Evolutionary conservation across 805 yeast species (phyloP), one percentile per base, ranked within the genome.

Genomic region (Komagataella kurtzmanii): DNA sequence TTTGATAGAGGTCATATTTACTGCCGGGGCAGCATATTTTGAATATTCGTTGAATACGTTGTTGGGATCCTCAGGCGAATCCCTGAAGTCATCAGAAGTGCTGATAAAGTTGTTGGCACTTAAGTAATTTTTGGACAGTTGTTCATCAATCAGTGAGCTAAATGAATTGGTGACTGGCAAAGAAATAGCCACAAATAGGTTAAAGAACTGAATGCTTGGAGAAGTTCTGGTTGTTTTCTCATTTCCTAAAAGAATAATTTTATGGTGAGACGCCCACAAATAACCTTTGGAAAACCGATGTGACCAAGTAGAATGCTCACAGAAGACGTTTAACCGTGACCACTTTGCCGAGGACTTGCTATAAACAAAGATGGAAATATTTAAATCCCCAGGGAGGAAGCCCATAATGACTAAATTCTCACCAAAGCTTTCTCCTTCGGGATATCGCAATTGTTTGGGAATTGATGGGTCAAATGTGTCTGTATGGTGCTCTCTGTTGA

Each of bases 221-320:
- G 76, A 67, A 3, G 80, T 71, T 45, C 61, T 61, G 1, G 74
- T 64, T 3, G 77, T 71, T n/a, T 70, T 65, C 36, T 61, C 58
- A 56, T 72, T 74, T 1, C 93, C 93, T 43, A 85, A 58, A 24
- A 83, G 63, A 1, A 83, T 66, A 1, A 83, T 80, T 61, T 80
- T 81, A 59, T 85, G 91, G 63, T 85, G 95, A 0, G 90, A 82
- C 36, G 75, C 75, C 95, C 95, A 85, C 1, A 80, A 80, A 64
- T 76, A 81, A 0, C 85, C 79, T 55, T 79, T 81, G 78, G 86
- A 79, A 50, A 83, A 73, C 50, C 83, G 67, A 58, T 83, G 86
- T 2, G 76, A 70, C 30, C 75, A 75, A 36, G 72, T 66, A 49
- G 73, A 76, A 55, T 77, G 81, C 49, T 74, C 72, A 57, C 82